Evolutionary conservation across 2,329 filamentous ascomycete species (phyloP).

Genomic region (Eutypa lata): DNA sequence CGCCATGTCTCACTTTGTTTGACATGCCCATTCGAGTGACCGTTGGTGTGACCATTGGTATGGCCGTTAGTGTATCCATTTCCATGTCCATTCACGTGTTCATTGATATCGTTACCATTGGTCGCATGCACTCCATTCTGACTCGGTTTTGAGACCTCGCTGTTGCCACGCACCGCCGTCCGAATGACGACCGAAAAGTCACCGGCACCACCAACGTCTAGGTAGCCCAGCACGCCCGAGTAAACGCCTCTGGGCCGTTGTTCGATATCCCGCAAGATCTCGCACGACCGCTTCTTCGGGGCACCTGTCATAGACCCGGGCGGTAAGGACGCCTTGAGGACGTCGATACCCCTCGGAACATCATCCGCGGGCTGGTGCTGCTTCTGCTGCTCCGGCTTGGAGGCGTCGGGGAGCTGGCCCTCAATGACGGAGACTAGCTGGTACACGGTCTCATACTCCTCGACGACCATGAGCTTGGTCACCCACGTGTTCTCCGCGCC

Average conservation of each 20-base stretch:
- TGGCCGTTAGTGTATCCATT: not conserved
- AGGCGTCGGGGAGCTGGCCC: constrained; percentile 30
- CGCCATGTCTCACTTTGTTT: constrained; percentile 48
- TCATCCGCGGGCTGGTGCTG: not conserved
- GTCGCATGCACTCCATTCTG: not conserved
- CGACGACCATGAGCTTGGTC: constrained; percentile 63
- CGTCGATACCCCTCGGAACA: constrained; percentile 45
- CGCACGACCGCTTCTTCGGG: constrained; percentile 68
- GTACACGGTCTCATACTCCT: constrained; percentile 69
- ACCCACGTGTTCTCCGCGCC: constrained; percentile 59
- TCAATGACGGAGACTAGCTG: constrained; percentile 69
- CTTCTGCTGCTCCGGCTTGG: not conserved
- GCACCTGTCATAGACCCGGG: constrained; percentile 75
- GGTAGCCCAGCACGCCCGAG: constrained; percentile 66
- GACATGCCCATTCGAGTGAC: not conserved
- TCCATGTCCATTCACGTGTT: not conserved
- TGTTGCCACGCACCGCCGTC: constrained; percentile 48
- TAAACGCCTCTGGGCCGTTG: constrained; percentile 56
- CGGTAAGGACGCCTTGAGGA: constrained; percentile 60
- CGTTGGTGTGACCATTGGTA: not conserved
- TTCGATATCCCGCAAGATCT: constrained; percentile 61
- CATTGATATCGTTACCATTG: not conserved
- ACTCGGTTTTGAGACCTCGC: constrained; percentile 1
- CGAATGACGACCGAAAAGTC: constrained; percentile 71
- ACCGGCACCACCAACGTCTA: constrained; percentile 66